Evolutionary conservation across 148 eudicot genomes (phyloP).

Genomic region (Camellia lanceoleosa): DNA sequence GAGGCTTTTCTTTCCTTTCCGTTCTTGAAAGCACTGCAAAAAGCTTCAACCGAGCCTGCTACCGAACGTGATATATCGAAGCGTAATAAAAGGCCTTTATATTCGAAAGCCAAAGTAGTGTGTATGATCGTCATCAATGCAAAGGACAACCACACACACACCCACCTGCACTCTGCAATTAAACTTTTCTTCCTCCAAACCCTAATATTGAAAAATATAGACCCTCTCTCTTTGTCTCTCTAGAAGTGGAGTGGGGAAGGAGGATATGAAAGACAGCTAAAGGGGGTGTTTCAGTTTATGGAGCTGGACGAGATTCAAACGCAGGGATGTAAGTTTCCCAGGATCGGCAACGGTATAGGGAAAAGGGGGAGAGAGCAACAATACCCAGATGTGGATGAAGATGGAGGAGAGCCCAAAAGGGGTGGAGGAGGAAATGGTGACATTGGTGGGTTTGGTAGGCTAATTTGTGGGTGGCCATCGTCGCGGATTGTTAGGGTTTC

Average conservation of each 20-base stretch:
- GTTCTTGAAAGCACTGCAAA: constrained; percentile 41
- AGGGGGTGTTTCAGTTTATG: constrained; percentile 32
- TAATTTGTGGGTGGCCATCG: constrained; percentile 62
- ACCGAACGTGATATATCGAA: constrained; percentile 29
- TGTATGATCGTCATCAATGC: constrained; percentile 78
- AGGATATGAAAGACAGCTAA: not conserved
- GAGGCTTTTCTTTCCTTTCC: constrained; percentile 23
- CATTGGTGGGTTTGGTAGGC: constrained; percentile 19
- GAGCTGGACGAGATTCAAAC: constrained; percentile 75
- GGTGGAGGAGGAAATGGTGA: not conserved
- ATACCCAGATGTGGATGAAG: constrained; percentile 19
- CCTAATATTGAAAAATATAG: not conserved
- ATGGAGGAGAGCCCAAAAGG: constrained; percentile 18
- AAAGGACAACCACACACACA: constrained; percentile 40
- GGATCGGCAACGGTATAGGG: constrained; percentile 41
- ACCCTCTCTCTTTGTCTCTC: not conserved
- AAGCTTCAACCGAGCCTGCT: constrained; percentile 30
- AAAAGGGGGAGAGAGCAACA: constrained; percentile 17
- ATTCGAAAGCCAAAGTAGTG: constrained; percentile 30
- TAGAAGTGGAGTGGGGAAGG: not conserved
- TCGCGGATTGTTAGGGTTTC: constrained; percentile 94
- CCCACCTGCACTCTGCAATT: constrained; percentile 9
- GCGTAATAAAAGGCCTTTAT: constrained; percentile 4
- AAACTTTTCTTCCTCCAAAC: constrained; percentile 17
- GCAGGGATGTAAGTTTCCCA: constrained; percentile 59